Evolutionary conservation across 257 asterid genomes (phyloP).

Genomic region (Thymus quinquecostatus): DNA sequence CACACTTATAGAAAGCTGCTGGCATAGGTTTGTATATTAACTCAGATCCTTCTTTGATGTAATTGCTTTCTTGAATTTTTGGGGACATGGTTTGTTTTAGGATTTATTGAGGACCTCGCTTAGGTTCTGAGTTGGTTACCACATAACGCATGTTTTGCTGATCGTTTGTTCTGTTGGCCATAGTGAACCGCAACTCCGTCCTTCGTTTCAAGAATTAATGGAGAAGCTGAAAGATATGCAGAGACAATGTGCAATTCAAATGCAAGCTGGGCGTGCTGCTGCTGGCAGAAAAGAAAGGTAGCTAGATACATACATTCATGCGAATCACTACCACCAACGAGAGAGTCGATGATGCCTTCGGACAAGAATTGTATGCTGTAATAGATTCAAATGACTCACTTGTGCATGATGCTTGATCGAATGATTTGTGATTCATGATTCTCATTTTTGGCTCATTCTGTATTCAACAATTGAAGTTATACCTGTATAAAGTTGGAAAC

Average conservation of each 20-base stretch:
- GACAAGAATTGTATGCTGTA: neutral
- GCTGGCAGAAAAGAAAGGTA: constrained; percentile 55
- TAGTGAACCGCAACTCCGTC: constrained; percentile 81
- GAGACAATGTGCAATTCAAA: constrained; percentile 53
- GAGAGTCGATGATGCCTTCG: neutral
- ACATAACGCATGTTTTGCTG: no score
- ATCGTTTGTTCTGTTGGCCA: constrained; percentile 4
- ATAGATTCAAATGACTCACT: neutral
- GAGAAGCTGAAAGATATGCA: constrained; percentile 80
- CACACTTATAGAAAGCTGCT: constrained; percentile 82
- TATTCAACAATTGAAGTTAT: constrained; percentile 11
- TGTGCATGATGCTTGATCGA: constrained; percentile 6
- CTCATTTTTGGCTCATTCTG: constrained; percentile 22
- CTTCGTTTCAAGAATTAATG: constrained; percentile 83
- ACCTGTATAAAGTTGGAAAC: neutral
- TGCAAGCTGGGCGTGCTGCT: constrained; percentile 63
- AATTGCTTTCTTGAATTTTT: neutral
- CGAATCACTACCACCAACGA: neutral
- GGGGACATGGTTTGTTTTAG: neutral
- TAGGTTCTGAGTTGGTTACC: neutral
- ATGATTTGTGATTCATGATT: constrained; percentile 14
- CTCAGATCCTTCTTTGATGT: neutral
- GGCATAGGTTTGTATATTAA: constrained; percentile 62
- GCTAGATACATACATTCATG: constrained; percentile 6
- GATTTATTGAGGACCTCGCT: neutral